Evolutionary conservation across 1,139 yeast genomes (phyloP), one percentile per base, ranked within the genome.

Genomic region (Nakaseomyces sp.): DNA sequence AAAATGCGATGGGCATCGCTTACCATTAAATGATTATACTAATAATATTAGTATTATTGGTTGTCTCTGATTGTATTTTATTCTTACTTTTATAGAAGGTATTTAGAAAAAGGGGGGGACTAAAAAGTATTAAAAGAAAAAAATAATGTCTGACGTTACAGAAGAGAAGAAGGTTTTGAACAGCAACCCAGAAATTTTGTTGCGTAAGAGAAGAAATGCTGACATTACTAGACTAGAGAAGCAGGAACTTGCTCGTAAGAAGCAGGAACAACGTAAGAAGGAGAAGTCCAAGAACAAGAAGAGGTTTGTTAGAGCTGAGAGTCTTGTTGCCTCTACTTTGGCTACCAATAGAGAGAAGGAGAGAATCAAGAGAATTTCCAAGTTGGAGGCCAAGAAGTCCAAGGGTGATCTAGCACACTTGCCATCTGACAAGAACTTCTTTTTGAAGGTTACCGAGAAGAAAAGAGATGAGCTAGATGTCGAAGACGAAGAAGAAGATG

Each of bases 151-250:
- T 10, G 29, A n/a, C 5, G 29, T n/a, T 22, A 35, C 38, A n/a
- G 28, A 35, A 8, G 37, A 32, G 12, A 35, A 13, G 28, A 35
- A 35, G 28, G 18, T 46, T 39, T 67, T 81, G 47, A 79, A 81
- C 61, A 73, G 83, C 20, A 81, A 80, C 61, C 91, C 91, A 35
- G 91, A 83, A 61, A 72, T 83, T 46, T 76, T 83, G 55, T 71
- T 83, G 53, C 78, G 80, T 58, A 83, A 82, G 70, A 77, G 93
- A 66, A 83, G 82, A 68, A 77, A 81, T 60, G 82, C 80, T 49
- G 89, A 83, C 60, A 71, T 82, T 62, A 70, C 79, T 55, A 74
- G 88, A 61, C 58, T 81, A 47, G 80, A 77, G 57, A 79, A 77
- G 58, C 85, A 78, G 58, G 81, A 65, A 45, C 54, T 58, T 28